These are phyloP conservation scores for Colletotrichum spaethianum DNA, from an alignment of 2,329 filamentous ascomycete genomes.

Conservation along the genomic window DNA sequence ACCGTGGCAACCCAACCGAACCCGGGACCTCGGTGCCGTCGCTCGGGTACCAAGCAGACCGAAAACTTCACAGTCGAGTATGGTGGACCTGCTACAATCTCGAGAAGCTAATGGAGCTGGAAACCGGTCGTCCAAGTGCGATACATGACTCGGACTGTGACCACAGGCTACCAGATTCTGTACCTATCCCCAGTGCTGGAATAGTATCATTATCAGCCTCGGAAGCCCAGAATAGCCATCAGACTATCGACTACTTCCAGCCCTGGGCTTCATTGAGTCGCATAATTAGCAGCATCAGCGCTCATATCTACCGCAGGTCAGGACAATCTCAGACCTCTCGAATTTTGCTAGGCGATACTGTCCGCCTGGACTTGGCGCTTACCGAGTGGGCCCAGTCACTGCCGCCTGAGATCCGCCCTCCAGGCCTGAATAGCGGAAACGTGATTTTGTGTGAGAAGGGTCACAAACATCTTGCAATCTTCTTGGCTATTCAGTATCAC, in stretches of 20 bases:
- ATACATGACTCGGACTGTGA: conserved; percentile 43
- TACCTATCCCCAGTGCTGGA: background rate
- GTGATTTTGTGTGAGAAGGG: conserved; percentile 3
- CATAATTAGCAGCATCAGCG: conserved; percentile 41
- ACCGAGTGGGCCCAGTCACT: conserved; percentile 40
- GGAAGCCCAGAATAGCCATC: background rate
- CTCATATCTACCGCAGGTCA: conserved; percentile 18
- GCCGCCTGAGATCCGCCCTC: conserved; percentile 24
- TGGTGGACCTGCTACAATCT: conserved; percentile 70
- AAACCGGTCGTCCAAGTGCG: conserved; percentile 44
- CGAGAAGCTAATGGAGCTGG: conserved; percentile 51
- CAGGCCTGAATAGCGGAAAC: conserved; percentile 4
- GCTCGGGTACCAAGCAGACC: conserved; percentile 45
- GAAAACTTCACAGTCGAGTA: conserved; percentile 63
- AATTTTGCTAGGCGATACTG: conserved; percentile 34
- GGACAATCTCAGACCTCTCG: conserved; percentile 22
- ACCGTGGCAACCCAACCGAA: background rate
- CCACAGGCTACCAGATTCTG: conserved; percentile 14
- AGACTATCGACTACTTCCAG: conserved; percentile 37
- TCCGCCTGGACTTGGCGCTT: conserved; percentile 41
- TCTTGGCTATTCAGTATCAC: conserved; percentile 16
- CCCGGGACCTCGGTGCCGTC: conserved; percentile 11
- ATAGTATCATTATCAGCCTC: background rate
- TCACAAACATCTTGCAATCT: conserved; percentile 29
- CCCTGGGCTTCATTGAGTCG: conserved; percentile 39